phyloP scores from a whole-genome alignment of 305 asterid genomes.

The Nicotiana rustica region DNA sequence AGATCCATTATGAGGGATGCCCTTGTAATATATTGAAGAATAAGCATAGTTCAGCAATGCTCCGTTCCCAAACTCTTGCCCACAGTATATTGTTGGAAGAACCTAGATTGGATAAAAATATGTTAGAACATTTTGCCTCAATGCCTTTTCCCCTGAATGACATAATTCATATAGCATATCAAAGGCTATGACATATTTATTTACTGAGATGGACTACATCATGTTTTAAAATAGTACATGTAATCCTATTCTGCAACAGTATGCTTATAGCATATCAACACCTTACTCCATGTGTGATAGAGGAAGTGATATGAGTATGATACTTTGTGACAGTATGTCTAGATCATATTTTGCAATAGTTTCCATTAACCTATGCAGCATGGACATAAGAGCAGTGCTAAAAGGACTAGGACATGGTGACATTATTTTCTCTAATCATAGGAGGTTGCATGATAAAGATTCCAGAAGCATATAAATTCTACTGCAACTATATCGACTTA shows the following conservation, averaged over 20 bases:
- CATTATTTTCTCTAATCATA: not conserved
- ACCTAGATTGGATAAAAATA: constrained; percentile 56
- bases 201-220: not conserved
- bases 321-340: not conserved
- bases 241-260: not conserved
- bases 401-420: not conserved
- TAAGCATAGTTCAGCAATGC: constrained; percentile 64
- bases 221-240: not conserved
- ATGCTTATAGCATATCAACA: not conserved
- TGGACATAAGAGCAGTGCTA: not conserved
- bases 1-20: constrained; percentile 69
- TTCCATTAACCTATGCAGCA: not conserved
- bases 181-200: not conserved
- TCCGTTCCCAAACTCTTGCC: constrained; percentile 61
- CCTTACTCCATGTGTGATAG: constrained; percentile 8
- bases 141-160: not conserved
- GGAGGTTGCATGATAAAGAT: not conserved
- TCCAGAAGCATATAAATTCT: not conserved
- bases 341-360: not conserved
- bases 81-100: constrained; percentile 66
- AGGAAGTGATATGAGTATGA: not conserved
- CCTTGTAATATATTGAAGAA: constrained; percentile 80
- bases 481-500: not conserved
- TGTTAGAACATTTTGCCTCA: constrained; percentile 17
- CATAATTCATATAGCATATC: constrained; percentile 27